These are phyloP conservation scores for Cutaneotrichosporon sp. DNA, from an alignment of 1,284 basidiomycete species.

Conservation along the genomic window DNA sequence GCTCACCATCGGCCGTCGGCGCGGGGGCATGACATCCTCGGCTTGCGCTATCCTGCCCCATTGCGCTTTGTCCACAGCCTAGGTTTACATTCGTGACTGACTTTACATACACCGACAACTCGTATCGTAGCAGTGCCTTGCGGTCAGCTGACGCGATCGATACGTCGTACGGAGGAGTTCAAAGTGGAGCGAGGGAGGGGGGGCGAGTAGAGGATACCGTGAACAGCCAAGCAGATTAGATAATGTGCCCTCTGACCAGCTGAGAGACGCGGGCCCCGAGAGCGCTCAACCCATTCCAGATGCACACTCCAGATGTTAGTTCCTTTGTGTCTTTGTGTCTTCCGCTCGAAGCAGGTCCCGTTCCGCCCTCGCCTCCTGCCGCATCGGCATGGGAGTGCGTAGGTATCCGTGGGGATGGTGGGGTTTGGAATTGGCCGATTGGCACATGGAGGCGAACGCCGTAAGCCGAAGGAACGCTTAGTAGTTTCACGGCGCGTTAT, in stretches of 20 bases:
- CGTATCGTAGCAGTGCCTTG: too few relatives aligned
- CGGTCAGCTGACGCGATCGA: too few relatives aligned
- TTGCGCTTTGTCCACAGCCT: neutral
- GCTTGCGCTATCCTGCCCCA: neutral
- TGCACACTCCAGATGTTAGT: neutral
- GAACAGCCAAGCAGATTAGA: neutral
- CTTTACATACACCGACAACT: too few relatives aligned
- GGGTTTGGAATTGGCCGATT: neutral
- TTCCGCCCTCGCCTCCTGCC: neutral
- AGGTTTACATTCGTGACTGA: too few relatives aligned
- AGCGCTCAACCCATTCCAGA: neutral
- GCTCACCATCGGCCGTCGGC: neutral
- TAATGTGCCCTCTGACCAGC: neutral
- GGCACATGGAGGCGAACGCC: neutral
- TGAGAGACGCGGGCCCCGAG: neutral
- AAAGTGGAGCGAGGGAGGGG: too few relatives aligned
- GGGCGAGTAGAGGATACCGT: too few relatives aligned
- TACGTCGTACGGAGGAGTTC: too few relatives aligned
- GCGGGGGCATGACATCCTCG: neutral
- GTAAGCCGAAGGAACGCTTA: neutral
- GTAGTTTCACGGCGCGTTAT: neutral
- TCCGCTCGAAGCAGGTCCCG: too few relatives aligned
- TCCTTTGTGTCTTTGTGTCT: neutral
- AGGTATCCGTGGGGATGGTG: neutral
- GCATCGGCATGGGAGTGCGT: neutral